Evolutionary conservation across 2,329 filamentous ascomycete genomes (phyloP).

Genomic region (Aspergillus aculeatus): DNA sequence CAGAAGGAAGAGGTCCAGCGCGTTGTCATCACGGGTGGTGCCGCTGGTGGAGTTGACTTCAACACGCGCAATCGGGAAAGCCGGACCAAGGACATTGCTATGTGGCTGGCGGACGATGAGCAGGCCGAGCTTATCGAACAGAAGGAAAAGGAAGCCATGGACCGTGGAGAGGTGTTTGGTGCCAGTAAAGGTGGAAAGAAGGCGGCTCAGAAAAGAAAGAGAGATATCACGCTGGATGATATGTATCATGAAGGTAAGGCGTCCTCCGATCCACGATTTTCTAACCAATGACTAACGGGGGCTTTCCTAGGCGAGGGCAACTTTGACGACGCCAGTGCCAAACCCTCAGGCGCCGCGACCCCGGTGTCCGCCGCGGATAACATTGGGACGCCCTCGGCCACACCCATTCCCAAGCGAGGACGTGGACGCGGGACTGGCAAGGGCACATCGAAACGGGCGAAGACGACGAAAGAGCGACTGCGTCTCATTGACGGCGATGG

Average conservation of each 20-base stretch:
- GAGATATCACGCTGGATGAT: slow-evolving; percentile 74
- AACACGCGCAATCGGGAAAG: slow-evolving; percentile 89
- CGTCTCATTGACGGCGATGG: slow-evolving; percentile 46
- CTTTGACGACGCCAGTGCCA: slow-evolving; percentile 82
- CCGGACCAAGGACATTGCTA: slow-evolving; percentile 93
- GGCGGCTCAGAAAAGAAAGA: slow-evolving; percentile 57
- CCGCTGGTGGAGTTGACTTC: slow-evolving; percentile 85
- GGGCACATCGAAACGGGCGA: slow-evolving; percentile 59
- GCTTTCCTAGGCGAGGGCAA: slow-evolving; percentile 78
- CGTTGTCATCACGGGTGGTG: slow-evolving; percentile 88
- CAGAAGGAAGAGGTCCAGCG: slow-evolving; percentile 99
- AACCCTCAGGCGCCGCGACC: slow-evolving; percentile 81
- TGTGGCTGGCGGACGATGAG: slow-evolving; percentile 98
- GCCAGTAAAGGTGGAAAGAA: slow-evolving; percentile 62
- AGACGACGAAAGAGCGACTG: slow-evolving; percentile 55
- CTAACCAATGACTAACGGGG: slow-evolving; percentile 9
- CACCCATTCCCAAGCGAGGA: slow-evolving; percentile 56
- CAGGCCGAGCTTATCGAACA: slow-evolving; percentile 91
- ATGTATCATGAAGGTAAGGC: slow-evolving; percentile 98
- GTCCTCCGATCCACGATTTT: neutral
- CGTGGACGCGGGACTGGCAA: slow-evolving; percentile 55
- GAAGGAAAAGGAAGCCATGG: slow-evolving; percentile 81
- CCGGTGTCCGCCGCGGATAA: slow-evolving; percentile 61
- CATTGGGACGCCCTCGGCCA: slow-evolving; percentile 40
- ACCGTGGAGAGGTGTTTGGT: slow-evolving; percentile 63